Conservation (phyloP, 352 stramenopile species). For the Phytophthora aleatoria region DNA sequence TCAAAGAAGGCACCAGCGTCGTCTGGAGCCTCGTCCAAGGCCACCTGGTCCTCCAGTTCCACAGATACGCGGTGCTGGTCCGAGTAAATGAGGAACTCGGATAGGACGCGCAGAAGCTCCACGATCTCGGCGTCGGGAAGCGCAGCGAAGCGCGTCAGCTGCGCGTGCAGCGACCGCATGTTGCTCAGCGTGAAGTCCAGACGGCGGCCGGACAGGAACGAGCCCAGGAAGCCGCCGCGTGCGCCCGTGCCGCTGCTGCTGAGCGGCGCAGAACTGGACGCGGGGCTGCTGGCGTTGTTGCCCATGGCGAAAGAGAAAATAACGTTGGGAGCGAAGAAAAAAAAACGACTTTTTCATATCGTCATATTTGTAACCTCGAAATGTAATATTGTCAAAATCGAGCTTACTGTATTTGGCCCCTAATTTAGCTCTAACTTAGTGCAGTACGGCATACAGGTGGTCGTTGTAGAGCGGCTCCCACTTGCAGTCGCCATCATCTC, state of each 20-base stretch:
- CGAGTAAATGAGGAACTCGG: constrained; percentile 90
- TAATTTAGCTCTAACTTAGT: constrained; percentile 6
- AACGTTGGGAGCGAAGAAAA: constrained; percentile 1
- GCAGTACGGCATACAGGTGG: constrained; percentile 35
- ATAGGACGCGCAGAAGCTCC: constrained; percentile 79
- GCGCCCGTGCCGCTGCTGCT: constrained; percentile 25
- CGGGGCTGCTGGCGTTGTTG: constrained; percentile 36
- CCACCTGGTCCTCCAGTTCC: constrained; percentile 18
- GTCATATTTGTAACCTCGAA: too few relatives aligned
- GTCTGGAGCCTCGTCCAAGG: constrained; percentile 6
- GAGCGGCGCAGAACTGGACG: constrained; percentile 10
- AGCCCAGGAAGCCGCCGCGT: constrained; percentile 35
- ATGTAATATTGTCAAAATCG: too few relatives aligned
- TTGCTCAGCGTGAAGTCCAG: constrained; percentile 70
- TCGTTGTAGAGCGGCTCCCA: constrained; percentile 49
- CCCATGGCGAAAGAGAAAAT: constrained; percentile 27
- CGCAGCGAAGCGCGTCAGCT: constrained; percentile 58
- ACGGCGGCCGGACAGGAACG: constrained; percentile 33
- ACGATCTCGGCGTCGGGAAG: constrained; percentile 80
- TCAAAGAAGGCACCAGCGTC: constrained; percentile 88
- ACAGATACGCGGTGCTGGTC: constrained; percentile 69
- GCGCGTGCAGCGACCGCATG: constrained; percentile 77
- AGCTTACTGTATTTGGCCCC: too few relatives aligned
- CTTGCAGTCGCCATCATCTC: too few relatives aligned
- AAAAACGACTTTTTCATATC: constrained; percentile 1